phyloP scores from a whole-genome alignment of 495 filamentous ascomycete genomes.

The Delitschia confertaspora region DNA sequence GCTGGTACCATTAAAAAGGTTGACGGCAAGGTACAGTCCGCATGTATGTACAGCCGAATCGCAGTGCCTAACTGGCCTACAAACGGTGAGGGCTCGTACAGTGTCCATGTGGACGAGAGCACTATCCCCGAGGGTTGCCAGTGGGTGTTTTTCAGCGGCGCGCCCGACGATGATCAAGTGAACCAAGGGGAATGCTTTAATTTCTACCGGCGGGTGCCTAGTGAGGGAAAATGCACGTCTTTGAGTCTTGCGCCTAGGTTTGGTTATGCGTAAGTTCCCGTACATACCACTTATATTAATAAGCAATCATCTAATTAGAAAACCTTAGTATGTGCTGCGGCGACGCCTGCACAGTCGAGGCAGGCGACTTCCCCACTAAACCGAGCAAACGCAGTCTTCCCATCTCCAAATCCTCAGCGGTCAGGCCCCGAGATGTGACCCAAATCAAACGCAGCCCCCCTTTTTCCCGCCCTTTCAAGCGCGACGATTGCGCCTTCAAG shows the following conservation, averaged over 20 bases:
- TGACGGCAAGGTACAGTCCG: too few relatives aligned
- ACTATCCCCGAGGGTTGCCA: not conserved
- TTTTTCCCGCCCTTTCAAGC: not conserved
- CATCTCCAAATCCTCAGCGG: not conserved
- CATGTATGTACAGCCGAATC: too few relatives aligned
- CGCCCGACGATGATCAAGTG: not conserved
- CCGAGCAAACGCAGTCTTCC: too few relatives aligned
- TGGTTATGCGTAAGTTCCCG: constrained; percentile 1
- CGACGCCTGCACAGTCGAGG: too few relatives aligned
- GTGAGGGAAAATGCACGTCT: not conserved
- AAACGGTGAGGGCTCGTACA: too few relatives aligned
- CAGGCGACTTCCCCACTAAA: too few relatives aligned
- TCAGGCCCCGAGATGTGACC: not conserved
- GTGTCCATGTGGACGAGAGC: not conserved
- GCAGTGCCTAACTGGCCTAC: too few relatives aligned
- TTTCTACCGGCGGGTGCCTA: not conserved
- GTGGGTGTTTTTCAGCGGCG: not conserved
- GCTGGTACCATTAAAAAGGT: too few relatives aligned
- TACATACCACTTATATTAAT: not conserved
- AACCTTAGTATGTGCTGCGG: constrained; percentile 1
- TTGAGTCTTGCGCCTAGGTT: not conserved
- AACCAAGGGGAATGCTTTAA: not conserved
- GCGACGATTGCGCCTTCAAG: not conserved
- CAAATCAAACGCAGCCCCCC: not conserved
- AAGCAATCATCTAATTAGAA: not conserved